Conservation (phyloP, 169 alveolate genomes). For the Plasmodium falciparum region DNA sequence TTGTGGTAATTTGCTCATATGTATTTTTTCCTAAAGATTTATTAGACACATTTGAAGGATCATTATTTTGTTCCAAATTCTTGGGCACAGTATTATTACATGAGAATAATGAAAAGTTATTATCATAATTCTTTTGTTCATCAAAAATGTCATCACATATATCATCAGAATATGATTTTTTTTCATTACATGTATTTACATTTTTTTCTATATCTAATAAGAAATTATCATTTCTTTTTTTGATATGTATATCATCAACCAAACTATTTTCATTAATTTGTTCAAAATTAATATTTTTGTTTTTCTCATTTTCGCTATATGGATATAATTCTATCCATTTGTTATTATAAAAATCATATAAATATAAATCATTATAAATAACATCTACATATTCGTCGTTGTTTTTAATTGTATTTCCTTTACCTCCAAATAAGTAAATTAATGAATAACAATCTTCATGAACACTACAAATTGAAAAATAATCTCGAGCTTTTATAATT, state of each 20-base stretch:
- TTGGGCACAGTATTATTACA: neutral
- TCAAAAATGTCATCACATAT: neutral
- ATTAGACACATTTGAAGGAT: too few relatives aligned
- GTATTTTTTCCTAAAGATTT: too few relatives aligned
- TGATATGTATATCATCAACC: neutral
- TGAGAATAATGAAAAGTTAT: neutral
- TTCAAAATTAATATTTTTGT: neutral
- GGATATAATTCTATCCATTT: constrained; percentile 58
- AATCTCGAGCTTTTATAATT: constrained; percentile 67
- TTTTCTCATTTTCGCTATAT: neutral
- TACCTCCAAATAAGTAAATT: constrained; percentile 76
- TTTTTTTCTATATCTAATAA: neutral
- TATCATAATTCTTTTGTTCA: constrained; percentile 10
- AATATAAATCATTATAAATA: constrained; percentile 72
- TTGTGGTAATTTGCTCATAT: too few relatives aligned
- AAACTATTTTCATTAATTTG: neutral
- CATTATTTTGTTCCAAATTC: neutral
- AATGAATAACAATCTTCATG: constrained; percentile 42
- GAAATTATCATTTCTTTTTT: neutral
- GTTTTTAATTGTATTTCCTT: constrained; percentile 66
- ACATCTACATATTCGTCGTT: constrained; percentile 56
- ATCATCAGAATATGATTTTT: neutral
- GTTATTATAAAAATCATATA: constrained; percentile 64
- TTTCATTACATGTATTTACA: neutral
- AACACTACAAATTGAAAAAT: constrained; percentile 68